These are phyloP conservation scores for Cercis canadensis DNA, from an alignment of 306 rosid species.

Conservation along the genomic window DNA sequence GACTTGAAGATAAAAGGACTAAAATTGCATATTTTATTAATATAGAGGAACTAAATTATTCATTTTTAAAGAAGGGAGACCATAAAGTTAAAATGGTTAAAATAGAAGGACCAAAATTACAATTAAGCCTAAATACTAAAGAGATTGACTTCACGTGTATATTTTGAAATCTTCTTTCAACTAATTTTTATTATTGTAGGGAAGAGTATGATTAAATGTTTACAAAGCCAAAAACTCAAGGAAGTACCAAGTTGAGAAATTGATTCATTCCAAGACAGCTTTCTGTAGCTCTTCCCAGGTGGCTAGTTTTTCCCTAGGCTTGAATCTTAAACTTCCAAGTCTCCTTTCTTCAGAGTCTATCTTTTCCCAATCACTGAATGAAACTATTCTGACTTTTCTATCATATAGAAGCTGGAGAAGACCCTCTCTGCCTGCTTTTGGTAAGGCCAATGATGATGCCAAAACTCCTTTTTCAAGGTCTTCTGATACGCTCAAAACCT, in stretches of 20 bases:
- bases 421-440: constrained; percentile 76
- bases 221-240: constrained; percentile 32
- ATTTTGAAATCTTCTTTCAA: no score
- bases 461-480: constrained; percentile 64
- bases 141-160: no score
- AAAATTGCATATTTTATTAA: no score
- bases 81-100: no score
- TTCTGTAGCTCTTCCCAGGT: constrained; percentile 69
- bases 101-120: no score
- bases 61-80: no score
- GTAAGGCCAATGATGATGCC: constrained; percentile 38
- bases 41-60: no score
- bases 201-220: neutral
- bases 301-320: constrained; percentile 78
- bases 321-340: constrained; percentile 63
- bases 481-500: constrained; percentile 84
- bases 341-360: constrained; percentile 78
- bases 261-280: constrained; percentile 45
- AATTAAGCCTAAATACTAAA: no score
- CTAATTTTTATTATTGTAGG: neutral
- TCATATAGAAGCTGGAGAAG: constrained; percentile 62
- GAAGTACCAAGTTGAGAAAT: constrained; percentile 20
- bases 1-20: no score
- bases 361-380: constrained; percentile 77
- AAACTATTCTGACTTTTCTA: constrained; percentile 60